A percentile compares a stretch with the other conserved stretches of the same genome.
Conservation (phyloP, 371 early-diverging fungal species). For the Mucor saturninus region DNA sequence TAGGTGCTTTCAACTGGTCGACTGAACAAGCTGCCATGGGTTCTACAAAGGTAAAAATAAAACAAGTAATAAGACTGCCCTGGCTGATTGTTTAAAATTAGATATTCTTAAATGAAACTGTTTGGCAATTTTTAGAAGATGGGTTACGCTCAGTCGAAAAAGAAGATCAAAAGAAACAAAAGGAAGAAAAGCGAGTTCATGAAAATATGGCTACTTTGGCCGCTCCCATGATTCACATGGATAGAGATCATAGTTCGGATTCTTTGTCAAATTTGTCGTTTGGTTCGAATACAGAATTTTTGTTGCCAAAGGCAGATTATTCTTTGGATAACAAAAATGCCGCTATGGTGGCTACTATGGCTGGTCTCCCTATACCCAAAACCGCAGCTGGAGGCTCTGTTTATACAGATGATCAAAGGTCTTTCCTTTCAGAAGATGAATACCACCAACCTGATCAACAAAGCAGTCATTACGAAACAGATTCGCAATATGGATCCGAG, state of each 20-base stretch:
- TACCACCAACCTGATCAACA: slow-evolving; percentile 16
- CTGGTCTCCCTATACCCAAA: slow-evolving; percentile 30
- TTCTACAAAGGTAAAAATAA: slow-evolving; percentile 48
- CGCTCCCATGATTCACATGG: slow-evolving; percentile 24
- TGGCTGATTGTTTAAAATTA: slow-evolving; percentile 11
- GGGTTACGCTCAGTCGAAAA: slow-evolving; percentile 45
- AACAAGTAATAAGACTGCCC: not conserved
- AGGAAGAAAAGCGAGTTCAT: slow-evolving; percentile 32
- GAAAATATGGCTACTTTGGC: slow-evolving; percentile 26
- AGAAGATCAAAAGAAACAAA: slow-evolving; percentile 36
- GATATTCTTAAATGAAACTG: slow-evolving; percentile 70
- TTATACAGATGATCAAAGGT: slow-evolving; percentile 65
- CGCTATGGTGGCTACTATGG: slow-evolving; percentile 16
- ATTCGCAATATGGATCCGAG: slow-evolving; percentile 33
- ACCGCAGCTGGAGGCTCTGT: slow-evolving; percentile 20
- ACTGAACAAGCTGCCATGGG: slow-evolving; percentile 75
- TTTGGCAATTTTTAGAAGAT: slow-evolving; percentile 72
- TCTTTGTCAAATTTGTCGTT: slow-evolving; percentile 40
- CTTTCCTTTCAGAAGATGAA: slow-evolving; percentile 62
- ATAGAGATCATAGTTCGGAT: slow-evolving; percentile 37
- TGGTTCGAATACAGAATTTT: slow-evolving; percentile 42
- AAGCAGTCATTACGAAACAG: slow-evolving; percentile 20
- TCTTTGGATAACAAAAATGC: slow-evolving; percentile 6
- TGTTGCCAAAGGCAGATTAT: slow-evolving; percentile 17
- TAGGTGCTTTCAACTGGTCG: slow-evolving; percentile 70